Evolutionary conservation across 2,329 filamentous ascomycete genomes (phyloP), one percentile per base, ranked within the genome.

Genomic region (Aspergillus sp.): DNA sequence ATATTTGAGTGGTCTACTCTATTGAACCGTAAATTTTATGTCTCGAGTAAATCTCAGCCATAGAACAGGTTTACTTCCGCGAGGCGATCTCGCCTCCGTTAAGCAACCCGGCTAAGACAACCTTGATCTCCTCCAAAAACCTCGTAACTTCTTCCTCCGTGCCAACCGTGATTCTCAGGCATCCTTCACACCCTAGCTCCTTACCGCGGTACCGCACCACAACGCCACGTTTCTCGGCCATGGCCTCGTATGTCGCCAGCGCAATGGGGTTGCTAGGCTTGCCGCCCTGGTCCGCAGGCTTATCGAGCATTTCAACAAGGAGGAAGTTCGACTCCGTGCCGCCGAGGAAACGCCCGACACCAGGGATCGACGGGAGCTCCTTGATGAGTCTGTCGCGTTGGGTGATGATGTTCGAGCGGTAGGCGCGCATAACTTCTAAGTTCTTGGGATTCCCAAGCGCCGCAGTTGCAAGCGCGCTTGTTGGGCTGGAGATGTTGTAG

Each of bases 161-260:
- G 15, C 95, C 95, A 12, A 99, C 86, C 0, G 95, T 99, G 64
- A 98, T 91, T 55, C 95, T 85, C 72, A 99, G 76, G 69, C 93
- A 97, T 0, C 93, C 95, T 42, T 88, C 74, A 71, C 95, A 99
- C 4, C 93, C 93, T 63, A 89, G 81, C 79, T 99, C 95, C 78
- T 93, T 96, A 48, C 95, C 95, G 66, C 95, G 83, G 75, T 98
- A 99, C 53, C 95, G 82, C 4, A 98, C 93, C 6, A 99, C 93
- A 0, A 99, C 93, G 1, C 93, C 92, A 71, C 86, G 88, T 41
- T 86, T 84, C 80, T 96, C 91, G 0, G 95, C 95, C 67, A 99
- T 81, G 30, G 80, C 81, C 76, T 96, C 87, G 73, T 99, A 99
- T 7, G 93, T 89, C 11, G 85, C 85, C 67, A 93, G 74, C 15